A percentile compares a stretch with the other conserved stretches of the same genome.
These are phyloP conservation scores for Vitis labrusca DNA, from an alignment of 164 flowering plant genomes.

Conservation along the genomic window DNA sequence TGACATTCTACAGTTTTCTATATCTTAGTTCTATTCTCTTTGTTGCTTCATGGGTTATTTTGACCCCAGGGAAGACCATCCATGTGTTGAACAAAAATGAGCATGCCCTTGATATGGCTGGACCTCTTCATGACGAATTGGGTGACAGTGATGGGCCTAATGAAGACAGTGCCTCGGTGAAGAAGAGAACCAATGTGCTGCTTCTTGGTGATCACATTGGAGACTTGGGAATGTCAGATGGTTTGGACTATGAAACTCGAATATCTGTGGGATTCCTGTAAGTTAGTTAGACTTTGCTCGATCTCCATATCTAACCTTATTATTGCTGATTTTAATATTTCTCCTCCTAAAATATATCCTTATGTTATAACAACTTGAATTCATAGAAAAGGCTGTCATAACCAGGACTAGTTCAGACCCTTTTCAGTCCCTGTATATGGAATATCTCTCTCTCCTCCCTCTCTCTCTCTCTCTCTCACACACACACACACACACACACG, in stretches of 20 bases:
- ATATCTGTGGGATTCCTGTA: constrained; percentile 90
- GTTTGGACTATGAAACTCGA: constrained; percentile 76
- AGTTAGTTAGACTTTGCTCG: constrained; percentile 48
- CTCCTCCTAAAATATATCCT: not conserved
- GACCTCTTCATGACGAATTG: constrained; percentile 68
- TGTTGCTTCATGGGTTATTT: not conserved
- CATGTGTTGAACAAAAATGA: constrained; percentile 90
- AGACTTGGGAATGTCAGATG: constrained; percentile 96
- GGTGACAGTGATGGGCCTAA: constrained; percentile 44
- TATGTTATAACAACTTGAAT: too few species aligned
- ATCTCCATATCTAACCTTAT: not conserved
- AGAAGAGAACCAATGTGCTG: constrained; percentile 79
- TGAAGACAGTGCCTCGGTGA: constrained; percentile 50
- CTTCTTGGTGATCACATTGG: constrained; percentile 98
- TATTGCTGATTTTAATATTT: too few species aligned
- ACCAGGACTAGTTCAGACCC: too few species aligned
- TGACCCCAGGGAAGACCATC: constrained; percentile 73
- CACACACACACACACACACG: too few species aligned
- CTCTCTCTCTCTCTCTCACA: too few species aligned
- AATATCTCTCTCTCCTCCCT: too few species aligned
- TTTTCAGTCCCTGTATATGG: too few species aligned
- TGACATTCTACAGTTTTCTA: not conserved
- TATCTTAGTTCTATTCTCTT: not conserved
- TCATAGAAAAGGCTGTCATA: too few species aligned
- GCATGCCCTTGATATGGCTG: constrained; percentile 97